These are phyloP conservation scores for Schizosaccharomyces octosporus DNA, from an alignment of 805 yeast genomes.

Conservation along the genomic window DNA sequence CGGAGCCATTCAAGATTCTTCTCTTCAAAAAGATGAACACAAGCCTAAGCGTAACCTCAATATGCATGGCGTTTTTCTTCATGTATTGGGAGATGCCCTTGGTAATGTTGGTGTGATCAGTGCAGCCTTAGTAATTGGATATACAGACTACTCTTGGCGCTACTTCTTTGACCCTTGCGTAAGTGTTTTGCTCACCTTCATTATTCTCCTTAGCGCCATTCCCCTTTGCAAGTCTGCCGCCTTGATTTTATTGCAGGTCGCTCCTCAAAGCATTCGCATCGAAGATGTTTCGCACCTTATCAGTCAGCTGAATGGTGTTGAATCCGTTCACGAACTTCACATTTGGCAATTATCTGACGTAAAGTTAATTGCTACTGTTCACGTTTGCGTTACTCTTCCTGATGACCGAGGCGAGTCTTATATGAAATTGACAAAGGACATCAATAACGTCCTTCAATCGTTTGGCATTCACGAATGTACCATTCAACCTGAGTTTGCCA, in stretches of 20 bases:
- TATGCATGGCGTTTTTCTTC: constrained; percentile 91
- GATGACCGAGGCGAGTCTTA: constrained; percentile 23
- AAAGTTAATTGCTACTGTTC: constrained; percentile 66
- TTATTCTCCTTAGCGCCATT: constrained; percentile 73
- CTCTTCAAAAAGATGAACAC: not conserved
- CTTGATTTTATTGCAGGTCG: constrained; percentile 71
- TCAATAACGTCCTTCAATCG: constrained; percentile 53
- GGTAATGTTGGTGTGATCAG: constrained; percentile 84
- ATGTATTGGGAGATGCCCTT: constrained; percentile 85
- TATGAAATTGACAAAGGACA: constrained; percentile 42
- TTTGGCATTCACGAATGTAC: constrained; percentile 84
- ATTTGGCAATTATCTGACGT: constrained; percentile 88
- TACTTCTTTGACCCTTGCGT: constrained; percentile 67
- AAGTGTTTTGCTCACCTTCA: constrained; percentile 61
- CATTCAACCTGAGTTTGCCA: constrained; percentile 73
- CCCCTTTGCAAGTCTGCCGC: constrained; percentile 75
- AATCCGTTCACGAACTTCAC: constrained; percentile 82
- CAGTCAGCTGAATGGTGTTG: constrained; percentile 40
- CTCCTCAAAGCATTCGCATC: constrained; percentile 64
- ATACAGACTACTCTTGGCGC: constrained; percentile 71
- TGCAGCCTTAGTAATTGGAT: constrained; percentile 83
- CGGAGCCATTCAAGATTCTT: not conserved
- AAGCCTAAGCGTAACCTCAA: constrained; percentile 21
- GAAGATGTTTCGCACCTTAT: constrained; percentile 49
- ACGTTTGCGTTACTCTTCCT: constrained; percentile 42